These are phyloP conservation scores for Pythium aristosporum DNA, from an alignment of 352 stramenopile genomes.

Conservation along the genomic window DNA sequence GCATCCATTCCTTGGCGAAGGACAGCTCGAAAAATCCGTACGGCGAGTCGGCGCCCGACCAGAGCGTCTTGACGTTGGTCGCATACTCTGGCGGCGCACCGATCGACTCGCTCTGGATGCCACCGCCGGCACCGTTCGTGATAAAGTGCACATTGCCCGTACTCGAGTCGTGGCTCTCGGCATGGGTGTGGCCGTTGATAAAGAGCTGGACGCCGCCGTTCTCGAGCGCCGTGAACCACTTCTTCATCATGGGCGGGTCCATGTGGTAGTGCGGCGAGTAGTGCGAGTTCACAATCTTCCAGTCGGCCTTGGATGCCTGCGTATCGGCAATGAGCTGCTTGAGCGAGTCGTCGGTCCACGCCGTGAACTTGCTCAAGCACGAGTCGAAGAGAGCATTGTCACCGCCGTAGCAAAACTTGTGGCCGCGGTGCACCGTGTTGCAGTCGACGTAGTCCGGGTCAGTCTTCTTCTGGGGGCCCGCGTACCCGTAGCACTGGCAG, in stretches of 20 bases:
- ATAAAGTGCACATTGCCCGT: constrained; percentile 37
- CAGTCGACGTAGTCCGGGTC: constrained; percentile 34
- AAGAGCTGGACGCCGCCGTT: constrained; percentile 58
- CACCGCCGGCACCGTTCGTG: constrained; percentile 39
- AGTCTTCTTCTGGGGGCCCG: constrained; percentile 23
- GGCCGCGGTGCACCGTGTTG: constrained; percentile 48
- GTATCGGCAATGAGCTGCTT: constrained; percentile 50
- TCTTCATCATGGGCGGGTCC: constrained; percentile 49
- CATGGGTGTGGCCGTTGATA: constrained; percentile 79
- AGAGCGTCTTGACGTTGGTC: constrained; percentile 27
- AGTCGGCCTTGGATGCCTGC: constrained; percentile 63
- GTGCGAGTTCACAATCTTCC: constrained; percentile 87
- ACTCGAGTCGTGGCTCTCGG: constrained; percentile 67
- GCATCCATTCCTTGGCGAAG: constrained; percentile 42
- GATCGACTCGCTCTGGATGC: constrained; percentile 34
- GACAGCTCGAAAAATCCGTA: constrained; percentile 47
- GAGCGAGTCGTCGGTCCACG: constrained; percentile 69
- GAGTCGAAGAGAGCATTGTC: constrained; percentile 54
- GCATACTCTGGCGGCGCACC: constrained; percentile 23
- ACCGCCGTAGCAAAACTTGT: constrained; percentile 57
- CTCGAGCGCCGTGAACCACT: constrained; percentile 58
- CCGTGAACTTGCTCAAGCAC: constrained; percentile 60
- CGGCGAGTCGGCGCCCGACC: constrained; percentile 23
- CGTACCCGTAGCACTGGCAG: constrained; percentile 84
- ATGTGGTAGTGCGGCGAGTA: constrained; percentile 82